phyloP scores from a whole-genome alignment of 306 rosid genomes.

The Prinsepia uniflora region DNA sequence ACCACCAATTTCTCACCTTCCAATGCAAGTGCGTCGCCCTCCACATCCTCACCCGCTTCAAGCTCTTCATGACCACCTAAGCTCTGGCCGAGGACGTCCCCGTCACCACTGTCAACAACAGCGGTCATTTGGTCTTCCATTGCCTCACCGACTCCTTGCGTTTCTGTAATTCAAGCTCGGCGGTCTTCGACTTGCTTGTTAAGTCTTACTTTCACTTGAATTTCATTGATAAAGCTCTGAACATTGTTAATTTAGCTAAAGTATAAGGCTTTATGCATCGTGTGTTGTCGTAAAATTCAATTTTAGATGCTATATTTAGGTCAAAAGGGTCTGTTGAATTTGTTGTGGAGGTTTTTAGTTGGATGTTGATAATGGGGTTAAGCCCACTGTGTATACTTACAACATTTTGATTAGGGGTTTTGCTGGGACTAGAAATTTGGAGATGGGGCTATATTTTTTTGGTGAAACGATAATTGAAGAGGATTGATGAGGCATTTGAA shows the following conservation, averaged over 20 bases:
- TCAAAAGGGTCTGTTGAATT: constrained; percentile 31
- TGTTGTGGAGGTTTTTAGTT: constrained; percentile 44
- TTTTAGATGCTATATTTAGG: constrained; percentile 50
- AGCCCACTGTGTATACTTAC: constrained; percentile 71
- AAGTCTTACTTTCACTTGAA: constrained; percentile 61
- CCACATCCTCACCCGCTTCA: no score
- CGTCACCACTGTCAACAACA: constrained; percentile 29
- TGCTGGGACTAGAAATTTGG: constrained; percentile 41
- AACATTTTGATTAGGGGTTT: constrained; percentile 77
- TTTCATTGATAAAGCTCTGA: constrained; percentile 43
- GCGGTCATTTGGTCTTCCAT: constrained; percentile 44
- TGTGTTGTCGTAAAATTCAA: constrained; percentile 61
- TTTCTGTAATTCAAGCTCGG: constrained; percentile 54
- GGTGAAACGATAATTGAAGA: constrained; percentile 54
- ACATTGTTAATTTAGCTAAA: constrained; percentile 49
- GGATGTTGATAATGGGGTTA: constrained; percentile 55
- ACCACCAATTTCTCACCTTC: no score
- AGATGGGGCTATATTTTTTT: constrained; percentile 45
- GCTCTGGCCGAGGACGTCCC: no score
- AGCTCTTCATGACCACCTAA: no score
- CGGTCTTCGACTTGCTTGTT: constrained; percentile 63
- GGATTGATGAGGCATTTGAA: constrained; percentile 48
- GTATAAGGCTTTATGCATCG: constrained; percentile 58
- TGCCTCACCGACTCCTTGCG: constrained; percentile 54
- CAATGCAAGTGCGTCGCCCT: no score